phyloP scores from a whole-genome alignment of 352 stramenopile species.

The Pythium dissimile region DNA sequence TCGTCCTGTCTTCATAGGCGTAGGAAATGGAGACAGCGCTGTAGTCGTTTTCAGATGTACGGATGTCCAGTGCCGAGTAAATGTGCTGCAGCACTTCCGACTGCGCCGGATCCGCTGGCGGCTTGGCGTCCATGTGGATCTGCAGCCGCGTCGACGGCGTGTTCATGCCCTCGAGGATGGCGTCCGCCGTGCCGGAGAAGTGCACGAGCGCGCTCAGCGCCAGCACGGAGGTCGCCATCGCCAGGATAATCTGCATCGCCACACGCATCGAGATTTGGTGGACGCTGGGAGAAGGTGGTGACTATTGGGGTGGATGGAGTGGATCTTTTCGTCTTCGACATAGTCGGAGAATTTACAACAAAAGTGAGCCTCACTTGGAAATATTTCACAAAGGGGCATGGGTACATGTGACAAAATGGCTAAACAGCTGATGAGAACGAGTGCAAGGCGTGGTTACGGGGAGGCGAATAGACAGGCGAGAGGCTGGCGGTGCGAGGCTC shows the following conservation, averaged over 20 bases:
- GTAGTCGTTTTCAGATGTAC: not conserved
- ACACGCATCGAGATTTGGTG: conserved; percentile 4
- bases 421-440: conserved; percentile 5
- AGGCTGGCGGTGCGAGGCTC: not conserved
- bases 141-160: not conserved
- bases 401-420: conserved; percentile 2
- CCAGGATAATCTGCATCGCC: conserved; percentile 17
- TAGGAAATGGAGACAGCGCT: conserved; percentile 5
- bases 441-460: not conserved
- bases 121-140: conserved; percentile 3
- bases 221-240: conserved; percentile 9
- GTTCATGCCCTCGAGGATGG: conserved; percentile 10
- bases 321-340: not conserved
- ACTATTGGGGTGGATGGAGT: too few species aligned
- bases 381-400: not conserved
- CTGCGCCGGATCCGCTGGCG: not conserved
- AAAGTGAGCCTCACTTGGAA: not conserved
- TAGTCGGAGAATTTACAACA: not conserved
- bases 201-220: conserved; percentile 16
- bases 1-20: not conserved
- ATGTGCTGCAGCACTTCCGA: conserved; percentile 14
- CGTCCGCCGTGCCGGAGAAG: conserved; percentile 15
- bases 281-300: not conserved
- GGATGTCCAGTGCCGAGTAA: not conserved
- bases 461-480: conserved; percentile 2